A percentile compares a stretch with the other conserved stretches of the same genome.
Conservation (phyloP, 345 rosid genomes). For the Mercurialis annua region DNA sequence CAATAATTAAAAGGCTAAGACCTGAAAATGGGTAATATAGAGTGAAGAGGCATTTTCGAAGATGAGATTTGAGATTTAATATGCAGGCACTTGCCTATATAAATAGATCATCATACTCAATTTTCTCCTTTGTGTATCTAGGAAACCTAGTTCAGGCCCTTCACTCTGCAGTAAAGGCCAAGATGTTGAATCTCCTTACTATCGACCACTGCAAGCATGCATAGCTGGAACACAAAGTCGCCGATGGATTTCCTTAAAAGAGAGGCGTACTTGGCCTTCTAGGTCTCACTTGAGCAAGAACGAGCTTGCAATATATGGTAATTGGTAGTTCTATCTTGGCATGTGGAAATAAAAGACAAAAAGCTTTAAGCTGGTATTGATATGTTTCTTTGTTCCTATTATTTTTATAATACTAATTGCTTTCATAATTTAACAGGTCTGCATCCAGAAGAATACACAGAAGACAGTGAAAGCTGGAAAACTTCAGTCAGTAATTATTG, state of each 20-base stretch:
- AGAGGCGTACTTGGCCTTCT: constrained; percentile 77
- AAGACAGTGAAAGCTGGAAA: constrained; percentile 65
- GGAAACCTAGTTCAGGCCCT: constrained; percentile 79
- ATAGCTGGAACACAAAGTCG: constrained; percentile 75
- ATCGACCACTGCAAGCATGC: constrained; percentile 81
- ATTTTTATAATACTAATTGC: background rate
- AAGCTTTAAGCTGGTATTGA: background rate
- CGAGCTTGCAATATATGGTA: constrained; percentile 82
- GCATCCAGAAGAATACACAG: constrained; percentile 55
- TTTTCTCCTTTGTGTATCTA: constrained; percentile 24
- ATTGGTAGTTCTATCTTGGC: background rate
- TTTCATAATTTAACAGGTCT: constrained; percentile 45
- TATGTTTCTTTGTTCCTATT: background rate
- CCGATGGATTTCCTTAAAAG: constrained; percentile 88
- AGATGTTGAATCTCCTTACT: constrained; percentile 86
- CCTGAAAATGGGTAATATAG: background rate
- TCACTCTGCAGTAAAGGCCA: constrained; percentile 69
- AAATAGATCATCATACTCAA: constrained; percentile 4
- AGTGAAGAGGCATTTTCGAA: background rate
- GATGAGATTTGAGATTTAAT: too few species aligned
- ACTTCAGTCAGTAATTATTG: constrained; percentile 64
- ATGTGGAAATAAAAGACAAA: background rate
- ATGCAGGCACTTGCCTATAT: background rate
- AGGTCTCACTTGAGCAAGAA: constrained; percentile 68
- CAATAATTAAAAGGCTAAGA: background rate